Percentiles rank a stretch among this genome's conserved stretches.
Conservation (phyloP, 495 filamentous ascomycete genomes). For the Penicillium atrosanguineum region DNA sequence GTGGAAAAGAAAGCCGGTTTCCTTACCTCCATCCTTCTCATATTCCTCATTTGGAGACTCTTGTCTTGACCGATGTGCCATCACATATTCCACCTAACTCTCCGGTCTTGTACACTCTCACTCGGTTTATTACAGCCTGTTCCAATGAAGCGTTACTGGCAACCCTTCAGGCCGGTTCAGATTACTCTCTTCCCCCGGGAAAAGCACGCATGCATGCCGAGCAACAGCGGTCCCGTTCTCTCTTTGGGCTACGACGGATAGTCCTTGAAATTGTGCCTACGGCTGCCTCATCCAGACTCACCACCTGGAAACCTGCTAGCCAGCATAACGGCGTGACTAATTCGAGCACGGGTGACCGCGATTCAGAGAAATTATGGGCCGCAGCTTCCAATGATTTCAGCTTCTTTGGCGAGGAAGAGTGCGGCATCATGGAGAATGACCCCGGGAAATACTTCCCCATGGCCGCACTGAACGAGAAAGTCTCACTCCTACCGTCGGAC, state of each 20-base stretch:
- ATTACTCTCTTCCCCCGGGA: constrained; percentile 51
- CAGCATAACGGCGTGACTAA: constrained; percentile 21
- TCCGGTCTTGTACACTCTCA: constrained; percentile 46
- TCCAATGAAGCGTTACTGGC: constrained; percentile 58
- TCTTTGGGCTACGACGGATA: constrained; percentile 55
- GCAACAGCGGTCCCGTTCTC: constrained; percentile 43
- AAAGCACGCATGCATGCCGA: constrained; percentile 37
- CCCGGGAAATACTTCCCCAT: constrained; percentile 44
- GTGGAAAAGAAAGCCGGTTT: constrained; percentile 31
- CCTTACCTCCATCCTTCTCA: constrained; percentile 56
- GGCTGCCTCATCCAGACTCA: constrained; percentile 18
- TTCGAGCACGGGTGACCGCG: constrained; percentile 60
- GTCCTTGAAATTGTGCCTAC: constrained; percentile 56
- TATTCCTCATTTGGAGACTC: constrained; percentile 53
- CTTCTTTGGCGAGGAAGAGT: constrained; percentile 64
- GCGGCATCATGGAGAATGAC: constrained; percentile 48
- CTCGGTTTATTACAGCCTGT: constrained; percentile 57
- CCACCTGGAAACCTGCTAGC: constrained; percentile 38
- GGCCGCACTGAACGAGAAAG: constrained; percentile 44
- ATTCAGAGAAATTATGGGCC: constrained; percentile 60
- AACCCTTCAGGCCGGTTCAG: constrained; percentile 49
- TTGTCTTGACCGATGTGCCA: constrained; percentile 61
- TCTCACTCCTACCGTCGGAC: constrained; percentile 36
- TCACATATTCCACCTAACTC: constrained; percentile 45
- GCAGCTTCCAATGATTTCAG: constrained; percentile 60